Base-by-base conservation (phyloP, 345 rosid genomes). In the Hirschfeldia incana region DNA sequence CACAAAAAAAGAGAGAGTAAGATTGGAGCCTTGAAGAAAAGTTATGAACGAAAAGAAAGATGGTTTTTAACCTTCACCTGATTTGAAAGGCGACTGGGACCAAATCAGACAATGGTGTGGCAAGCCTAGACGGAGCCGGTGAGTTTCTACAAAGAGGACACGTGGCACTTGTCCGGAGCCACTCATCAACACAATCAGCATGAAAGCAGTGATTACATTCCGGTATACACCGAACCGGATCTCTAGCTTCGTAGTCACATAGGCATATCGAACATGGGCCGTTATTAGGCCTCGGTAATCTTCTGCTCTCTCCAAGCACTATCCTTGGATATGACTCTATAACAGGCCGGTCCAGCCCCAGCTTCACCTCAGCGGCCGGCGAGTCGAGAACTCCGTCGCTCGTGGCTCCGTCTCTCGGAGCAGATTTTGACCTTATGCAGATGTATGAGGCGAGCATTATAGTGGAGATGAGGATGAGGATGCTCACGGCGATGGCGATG, bases 141-240 rank as follows among this genome's bases (percentile, higher is more conserved):
- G 91, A 92, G 66, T 81, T 82, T 80, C 97, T 82, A 70, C 97
- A 92, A 53, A 92, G 34, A 4, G 97, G 93, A 78, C 97, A 92
- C 36, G 97, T 84, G 64, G 87, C 90, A 61, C 83, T 90, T 79
- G 85, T 71, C 87, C 75, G 64, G 1, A 92, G 89, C 97, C 97
- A 90, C 33, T 84, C 87, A 62, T 92, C 95, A 16, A 90, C 83
- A 67, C 95, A 92, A 62, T 83, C 87, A 4, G 84, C 85, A 7
- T 92, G 97, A 80, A 89, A 92, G 76, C 91, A 92, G 76, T 92
- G 97, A 29, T 85, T 81, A 73, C 97, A 92, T 27, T 85, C 89
- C 57, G 94, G 93, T 15, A 92, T 82, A 77, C 90, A 84, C 76
- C 85, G 83, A 27, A 90, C 70, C 13, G 76, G 59, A 65, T 92